phyloP scores from a whole-genome alignment of 2,329 filamentous ascomycete genomes.

The Pyricularia sp. region DNA sequence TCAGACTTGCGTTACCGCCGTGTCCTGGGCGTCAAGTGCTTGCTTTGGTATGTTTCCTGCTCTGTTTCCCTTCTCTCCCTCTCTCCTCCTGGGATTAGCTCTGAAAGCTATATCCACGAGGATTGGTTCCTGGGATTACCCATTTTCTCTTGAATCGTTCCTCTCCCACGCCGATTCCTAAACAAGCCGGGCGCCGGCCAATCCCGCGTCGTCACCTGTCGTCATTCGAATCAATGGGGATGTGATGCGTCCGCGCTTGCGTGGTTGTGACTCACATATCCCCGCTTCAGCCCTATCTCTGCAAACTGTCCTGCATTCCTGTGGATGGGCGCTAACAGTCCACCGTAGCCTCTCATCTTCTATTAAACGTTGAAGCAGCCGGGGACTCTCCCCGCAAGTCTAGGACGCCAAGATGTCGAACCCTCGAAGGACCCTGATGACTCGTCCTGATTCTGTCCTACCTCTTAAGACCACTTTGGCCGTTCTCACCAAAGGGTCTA shows the following conservation, averaged over 20 bases:
- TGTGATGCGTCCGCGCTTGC: not conserved
- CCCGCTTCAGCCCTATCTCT: not conserved
- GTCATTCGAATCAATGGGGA: not conserved
- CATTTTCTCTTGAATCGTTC: not conserved
- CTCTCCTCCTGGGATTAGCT: not conserved
- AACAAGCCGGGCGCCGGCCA: not conserved
- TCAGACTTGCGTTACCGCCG: not conserved
- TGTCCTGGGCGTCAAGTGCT: not conserved
- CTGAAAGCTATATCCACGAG: not conserved
- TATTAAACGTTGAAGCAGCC: not conserved
- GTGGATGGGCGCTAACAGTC: not conserved
- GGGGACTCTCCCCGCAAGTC: not conserved
- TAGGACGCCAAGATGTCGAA: conserved; percentile 23
- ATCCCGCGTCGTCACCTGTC: not conserved
- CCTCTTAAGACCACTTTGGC: conserved; percentile 43
- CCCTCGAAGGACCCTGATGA: conserved; percentile 31
- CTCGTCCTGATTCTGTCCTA: conserved; percentile 32
- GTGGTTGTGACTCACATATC: not conserved
- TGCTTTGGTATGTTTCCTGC: not conserved
- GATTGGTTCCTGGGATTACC: not conserved
- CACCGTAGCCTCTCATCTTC: not conserved
- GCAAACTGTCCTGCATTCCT: not conserved
- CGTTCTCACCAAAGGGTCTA: conserved; percentile 60
- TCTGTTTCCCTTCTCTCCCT: not conserved
- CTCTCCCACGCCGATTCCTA: not conserved